Conservation (phyloP, 1,139 yeast species). For the Yamadazyma trypodendri region DNA sequence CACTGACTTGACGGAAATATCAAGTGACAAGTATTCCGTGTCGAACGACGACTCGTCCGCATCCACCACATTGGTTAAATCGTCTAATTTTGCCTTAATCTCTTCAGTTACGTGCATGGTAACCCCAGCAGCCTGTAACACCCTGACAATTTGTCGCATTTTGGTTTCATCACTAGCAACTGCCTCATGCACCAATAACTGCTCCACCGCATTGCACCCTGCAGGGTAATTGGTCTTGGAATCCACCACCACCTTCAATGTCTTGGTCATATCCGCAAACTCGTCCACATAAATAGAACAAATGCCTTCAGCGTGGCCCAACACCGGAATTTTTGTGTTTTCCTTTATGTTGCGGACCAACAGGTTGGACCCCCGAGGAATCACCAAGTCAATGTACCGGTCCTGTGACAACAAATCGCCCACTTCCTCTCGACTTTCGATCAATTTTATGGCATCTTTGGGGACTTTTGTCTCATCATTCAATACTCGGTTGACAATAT, state of each 20-base stretch:
- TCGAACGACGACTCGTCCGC: conserved; percentile 65
- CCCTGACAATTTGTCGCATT: conserved; percentile 43
- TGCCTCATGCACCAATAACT: conserved; percentile 64
- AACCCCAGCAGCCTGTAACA: conserved; percentile 64
- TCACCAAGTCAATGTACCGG: conserved; percentile 86
- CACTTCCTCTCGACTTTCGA: conserved; percentile 87
- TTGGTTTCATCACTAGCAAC: conserved; percentile 36
- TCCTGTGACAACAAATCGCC: conserved; percentile 82
- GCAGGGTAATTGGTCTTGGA: conserved; percentile 97
- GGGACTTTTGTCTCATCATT: conserved; percentile 66
- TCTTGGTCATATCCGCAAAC: conserved; percentile 73
- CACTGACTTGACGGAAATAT: conserved; percentile 71
- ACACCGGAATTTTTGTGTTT: conserved; percentile 89
- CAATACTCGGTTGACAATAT: conserved; percentile 63
- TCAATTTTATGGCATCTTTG: conserved; percentile 74
- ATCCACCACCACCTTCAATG: conserved; percentile 72
- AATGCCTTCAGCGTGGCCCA: conserved; percentile 98
- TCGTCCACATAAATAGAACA: conserved; percentile 84
- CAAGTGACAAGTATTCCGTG: conserved; percentile 80
- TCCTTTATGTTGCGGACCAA: conserved; percentile 82
- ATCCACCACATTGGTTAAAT: conserved; percentile 22
- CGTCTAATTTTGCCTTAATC: conserved; percentile 30
- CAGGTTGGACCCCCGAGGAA: conserved; percentile 95
- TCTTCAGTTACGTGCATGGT: conserved; percentile 66
- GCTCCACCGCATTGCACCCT: conserved; percentile 96